Base-by-base conservation (phyloP, 176 grass and related monocot genomes). In the Aegilops sharonensis region DNA sequence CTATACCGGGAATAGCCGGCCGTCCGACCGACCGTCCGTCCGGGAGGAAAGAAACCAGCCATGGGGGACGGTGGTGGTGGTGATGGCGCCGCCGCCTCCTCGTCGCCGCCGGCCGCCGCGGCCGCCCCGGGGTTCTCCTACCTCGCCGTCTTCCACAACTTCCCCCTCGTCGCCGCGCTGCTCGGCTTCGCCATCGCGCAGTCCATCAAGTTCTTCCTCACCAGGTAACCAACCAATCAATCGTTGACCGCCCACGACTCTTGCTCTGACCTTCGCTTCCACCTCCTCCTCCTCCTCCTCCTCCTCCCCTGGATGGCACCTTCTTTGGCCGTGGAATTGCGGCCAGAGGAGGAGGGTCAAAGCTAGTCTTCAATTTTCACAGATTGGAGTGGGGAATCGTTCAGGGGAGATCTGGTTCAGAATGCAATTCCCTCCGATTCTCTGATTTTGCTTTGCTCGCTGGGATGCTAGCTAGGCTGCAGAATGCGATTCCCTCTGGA, bases 191-290 rank as follows among this genome's bases (percentile, higher is more conserved):
- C 90, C 73, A 40, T 94, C 72, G 94, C 94, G 63, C 94, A 97
- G 86, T 89, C 94, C 77, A 89, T 82, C 86, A 97, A 97, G 90
- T 92, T 97, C 84, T 83, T 97, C 92, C 88, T 93, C 83, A 94
- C 88, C 5, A 82, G 94, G 94, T 97, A 89, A 64, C 8, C 0
- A 32, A 9, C 1, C 47, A 14, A 47, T 11, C 43, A 47, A 48
- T 15, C 47, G 1, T 9, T 40, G 37, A 13, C 11, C 43, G 3
- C 11, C 40, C 2, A 11, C 40, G 37, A 40, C 8, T 9, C 37
- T 40, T 40, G 37, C 8, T 40, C 37, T 40, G 8, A 9, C 37
- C 39, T 42, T 48, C 0, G 47, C 47, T 50, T 50, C 47, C 9
- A 4, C 31, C 40, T 30, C 25, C 68, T 27, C 21, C 32, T 3